Evolutionary conservation across 495 filamentous ascomycete genomes (phyloP).

Genomic region (Aspergillus incahuasiensis): DNA sequence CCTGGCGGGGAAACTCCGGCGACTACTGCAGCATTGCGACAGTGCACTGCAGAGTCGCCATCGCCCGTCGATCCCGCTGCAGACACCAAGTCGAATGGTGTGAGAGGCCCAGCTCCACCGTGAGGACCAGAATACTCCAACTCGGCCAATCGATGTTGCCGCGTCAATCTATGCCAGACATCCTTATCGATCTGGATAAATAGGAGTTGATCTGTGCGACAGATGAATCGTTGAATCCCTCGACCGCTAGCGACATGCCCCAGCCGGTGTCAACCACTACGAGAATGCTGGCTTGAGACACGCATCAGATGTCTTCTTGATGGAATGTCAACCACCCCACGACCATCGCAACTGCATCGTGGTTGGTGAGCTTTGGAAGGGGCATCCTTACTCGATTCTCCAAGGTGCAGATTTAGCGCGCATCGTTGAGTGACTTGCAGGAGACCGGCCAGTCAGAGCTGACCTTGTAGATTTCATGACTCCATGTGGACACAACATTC

Average conservation of each 20-base stretch:
- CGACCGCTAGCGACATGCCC: background rate
- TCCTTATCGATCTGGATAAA: background rate
- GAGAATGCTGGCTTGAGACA: background rate
- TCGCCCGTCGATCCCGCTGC: background rate
- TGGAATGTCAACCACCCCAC: background rate
- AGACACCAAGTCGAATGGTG: background rate
- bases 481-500: constrained; percentile 5
- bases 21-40: background rate
- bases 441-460: constrained; percentile 2
- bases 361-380: background rate
- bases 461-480: background rate
- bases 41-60: background rate
- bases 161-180: background rate
- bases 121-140: background rate
- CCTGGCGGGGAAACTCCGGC: constrained; percentile 2
- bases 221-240: background rate
- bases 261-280: background rate
- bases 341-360: background rate
- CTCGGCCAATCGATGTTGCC: background rate
- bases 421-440: constrained; percentile 4
- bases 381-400: background rate
- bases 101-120: background rate
- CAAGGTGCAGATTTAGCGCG: background rate
- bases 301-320: background rate
- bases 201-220: background rate